Percentiles rank a stretch among this genome's conserved stretches.
phyloP scores from a whole-genome alignment of 1,284 basidiomycete genomes.

The Schizophyllum amplum region DNA sequence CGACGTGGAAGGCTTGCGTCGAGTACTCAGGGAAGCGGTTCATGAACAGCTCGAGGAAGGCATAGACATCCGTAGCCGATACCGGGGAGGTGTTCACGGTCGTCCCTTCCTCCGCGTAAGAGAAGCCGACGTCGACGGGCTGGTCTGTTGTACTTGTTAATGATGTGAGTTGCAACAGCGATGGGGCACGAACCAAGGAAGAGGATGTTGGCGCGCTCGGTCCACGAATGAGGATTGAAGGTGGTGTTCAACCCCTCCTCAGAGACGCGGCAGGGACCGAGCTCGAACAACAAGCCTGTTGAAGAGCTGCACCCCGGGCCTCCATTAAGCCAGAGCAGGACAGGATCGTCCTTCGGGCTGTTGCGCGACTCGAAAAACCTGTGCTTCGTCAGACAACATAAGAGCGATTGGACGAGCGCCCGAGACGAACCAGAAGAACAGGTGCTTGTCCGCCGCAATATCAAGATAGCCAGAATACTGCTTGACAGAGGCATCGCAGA shows the following conservation, averaged over 20 bases:
- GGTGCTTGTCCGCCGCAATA: conserved; percentile 76
- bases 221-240: conserved; percentile 76
- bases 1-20: conserved; percentile 54
- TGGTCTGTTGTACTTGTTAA: conserved; percentile 72
- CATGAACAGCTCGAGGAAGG: conserved; percentile 86
- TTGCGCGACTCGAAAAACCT: conserved; percentile 83
- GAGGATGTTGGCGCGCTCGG: conserved; percentile 43
- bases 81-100: conserved; percentile 66
- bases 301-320: conserved; percentile 77
- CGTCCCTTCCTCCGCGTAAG: conserved; percentile 68
- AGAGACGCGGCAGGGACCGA: conserved; percentile 75
- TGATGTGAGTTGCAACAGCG: background rate
- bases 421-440: conserved; percentile 72
- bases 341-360: conserved; percentile 67
- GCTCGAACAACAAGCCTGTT: conserved; percentile 77
- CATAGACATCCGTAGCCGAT: conserved; percentile 81
- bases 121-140: conserved; percentile 85
- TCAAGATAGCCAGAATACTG: conserved; percentile 90
- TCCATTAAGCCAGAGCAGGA: conserved; percentile 88
- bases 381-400: conserved; percentile 15
- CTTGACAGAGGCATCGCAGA: conserved; percentile 80
- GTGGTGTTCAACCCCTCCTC: conserved; percentile 65
- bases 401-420: no score
- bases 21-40: conserved; percentile 64
- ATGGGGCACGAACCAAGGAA: background rate